Conservation (phyloP, 345 rosid genomes). For the Linum usitatissimum region DNA sequence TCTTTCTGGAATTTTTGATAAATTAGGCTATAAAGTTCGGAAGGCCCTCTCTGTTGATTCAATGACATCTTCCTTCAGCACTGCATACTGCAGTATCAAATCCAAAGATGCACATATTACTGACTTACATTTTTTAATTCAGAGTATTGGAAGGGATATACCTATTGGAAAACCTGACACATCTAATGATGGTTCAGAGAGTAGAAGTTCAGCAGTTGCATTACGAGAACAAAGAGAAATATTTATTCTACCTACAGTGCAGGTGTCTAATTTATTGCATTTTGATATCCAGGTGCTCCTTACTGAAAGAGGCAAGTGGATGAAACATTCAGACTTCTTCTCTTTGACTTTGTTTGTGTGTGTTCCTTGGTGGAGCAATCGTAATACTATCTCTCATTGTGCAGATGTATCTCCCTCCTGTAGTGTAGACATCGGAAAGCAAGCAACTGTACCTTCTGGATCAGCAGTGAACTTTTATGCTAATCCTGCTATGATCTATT, state of each 20-base stretch:
- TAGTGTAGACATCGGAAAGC: conserved; percentile 46
- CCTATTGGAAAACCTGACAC: conserved; percentile 55
- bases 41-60: conserved; percentile 55
- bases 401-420: conserved; percentile 40
- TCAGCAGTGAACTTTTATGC: conserved; percentile 69
- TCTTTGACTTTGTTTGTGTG: not conserved
- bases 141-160: conserved; percentile 57
- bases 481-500: conserved; percentile 60
- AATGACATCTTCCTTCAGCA: conserved; percentile 52
- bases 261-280: conserved; percentile 60
- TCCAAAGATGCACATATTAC: conserved; percentile 31
- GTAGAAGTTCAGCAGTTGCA: conserved; percentile 37
- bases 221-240: conserved; percentile 80
- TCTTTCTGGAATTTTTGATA: conserved; percentile 77
- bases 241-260: conserved; percentile 79
- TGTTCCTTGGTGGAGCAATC: not conserved
- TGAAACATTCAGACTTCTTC: conserved; percentile 13
- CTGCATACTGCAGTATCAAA: conserved; percentile 51
- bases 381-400: conserved; percentile 24
- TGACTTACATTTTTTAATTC: conserved; percentile 73
- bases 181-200: conserved; percentile 29
- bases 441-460: conserved; percentile 61
- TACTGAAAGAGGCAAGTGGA: conserved; percentile 56
- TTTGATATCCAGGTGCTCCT: conserved; percentile 56
- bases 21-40: conserved; percentile 63